Evolutionary conservation across 2,329 filamentous ascomycete species (phyloP).

Genomic region (Myriosclerotinia curreyana): DNA sequence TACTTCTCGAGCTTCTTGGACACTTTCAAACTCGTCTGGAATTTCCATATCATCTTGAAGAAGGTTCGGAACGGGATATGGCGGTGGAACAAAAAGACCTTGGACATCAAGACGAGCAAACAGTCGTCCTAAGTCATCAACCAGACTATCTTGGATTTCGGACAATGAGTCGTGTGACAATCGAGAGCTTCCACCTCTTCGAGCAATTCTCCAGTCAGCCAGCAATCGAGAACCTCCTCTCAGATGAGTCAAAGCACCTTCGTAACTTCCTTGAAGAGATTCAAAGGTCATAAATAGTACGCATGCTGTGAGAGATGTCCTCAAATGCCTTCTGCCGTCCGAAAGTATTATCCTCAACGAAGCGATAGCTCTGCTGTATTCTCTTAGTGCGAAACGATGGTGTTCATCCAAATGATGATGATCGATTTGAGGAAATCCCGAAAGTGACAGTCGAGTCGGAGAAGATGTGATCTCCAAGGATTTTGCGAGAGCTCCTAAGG

Average conservation of each 20-base stretch:
- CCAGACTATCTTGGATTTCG: slow-evolving; percentile 38
- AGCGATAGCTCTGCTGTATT: slow-evolving; percentile 37
- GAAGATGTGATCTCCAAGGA: slow-evolving; percentile 37
- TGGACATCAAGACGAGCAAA: slow-evolving; percentile 38
- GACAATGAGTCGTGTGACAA: slow-evolving; percentile 39
- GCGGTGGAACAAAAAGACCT: slow-evolving; percentile 37
- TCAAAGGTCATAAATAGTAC: slow-evolving; percentile 39
- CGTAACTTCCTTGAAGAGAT: slow-evolving; percentile 38
- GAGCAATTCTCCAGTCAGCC: slow-evolving; percentile 38
- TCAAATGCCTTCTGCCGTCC: slow-evolving; percentile 37
- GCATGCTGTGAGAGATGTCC: slow-evolving; percentile 37
- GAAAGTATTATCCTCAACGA: slow-evolving; percentile 34
- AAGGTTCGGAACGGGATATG: slow-evolving; percentile 37
- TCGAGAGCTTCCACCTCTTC: slow-evolving; percentile 34
- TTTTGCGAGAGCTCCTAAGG: slow-evolving; percentile 37
- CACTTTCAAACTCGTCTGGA: slow-evolving; percentile 34
- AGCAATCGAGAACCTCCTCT: slow-evolving; percentile 36
- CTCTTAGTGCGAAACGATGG: slow-evolving; percentile 36
- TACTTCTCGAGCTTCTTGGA: slow-evolving; percentile 35
- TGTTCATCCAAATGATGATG: slow-evolving; percentile 37
- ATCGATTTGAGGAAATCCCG: slow-evolving; percentile 38
- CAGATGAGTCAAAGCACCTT: slow-evolving; percentile 37
- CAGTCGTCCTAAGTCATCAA: slow-evolving; percentile 38
- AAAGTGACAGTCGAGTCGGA: slow-evolving; percentile 36
- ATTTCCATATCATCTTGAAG: slow-evolving; percentile 36